Percentiles rank a stretch among this genome's conserved stretches.
phyloP scores from a whole-genome alignment of 177 flowering plant genomes.

The Vitis hybrid region DNA sequence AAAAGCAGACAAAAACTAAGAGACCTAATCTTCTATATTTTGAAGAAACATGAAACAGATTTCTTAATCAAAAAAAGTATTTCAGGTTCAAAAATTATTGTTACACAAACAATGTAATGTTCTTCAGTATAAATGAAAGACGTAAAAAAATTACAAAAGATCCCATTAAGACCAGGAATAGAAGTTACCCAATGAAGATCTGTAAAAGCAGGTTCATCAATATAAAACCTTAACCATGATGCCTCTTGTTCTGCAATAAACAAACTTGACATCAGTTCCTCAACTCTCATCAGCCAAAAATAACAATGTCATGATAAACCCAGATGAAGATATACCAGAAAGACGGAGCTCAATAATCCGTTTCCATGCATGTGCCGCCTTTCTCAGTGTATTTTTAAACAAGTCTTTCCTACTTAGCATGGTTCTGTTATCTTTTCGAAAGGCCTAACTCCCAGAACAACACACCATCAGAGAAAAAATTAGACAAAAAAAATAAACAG shows the following conservation, averaged over 20 bases:
- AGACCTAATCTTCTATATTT: not conserved
- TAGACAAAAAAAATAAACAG: not conserved
- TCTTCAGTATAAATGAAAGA: not conserved
- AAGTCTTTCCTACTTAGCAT: constrained; percentile 73
- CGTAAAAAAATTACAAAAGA: not conserved
- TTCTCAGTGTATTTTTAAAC: constrained; percentile 81
- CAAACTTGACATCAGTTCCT: not conserved
- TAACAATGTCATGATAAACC: not conserved
- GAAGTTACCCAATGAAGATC: constrained; percentile 91
- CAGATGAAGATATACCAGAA: constrained; percentile 42
- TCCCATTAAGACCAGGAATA: not conserved
- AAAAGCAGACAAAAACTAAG: not conserved
- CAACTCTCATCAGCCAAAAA: not conserved
- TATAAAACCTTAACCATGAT: constrained; percentile 49
- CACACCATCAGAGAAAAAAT: not conserved
- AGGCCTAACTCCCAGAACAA: constrained; percentile 41
- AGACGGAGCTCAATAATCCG: constrained; percentile 81
- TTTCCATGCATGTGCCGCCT: constrained; percentile 90
- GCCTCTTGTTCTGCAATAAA: constrained; percentile 85
- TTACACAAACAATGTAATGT: not conserved
- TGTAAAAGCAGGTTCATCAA: constrained; percentile 85
- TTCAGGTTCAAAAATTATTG: not conserved
- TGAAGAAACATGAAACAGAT: not conserved
- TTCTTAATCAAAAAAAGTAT: not conserved
- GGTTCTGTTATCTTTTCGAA: constrained; percentile 70